Evolutionary conservation across 2,329 filamentous ascomycete genomes (phyloP).

Genomic region (Metarhizium sp.): DNA sequence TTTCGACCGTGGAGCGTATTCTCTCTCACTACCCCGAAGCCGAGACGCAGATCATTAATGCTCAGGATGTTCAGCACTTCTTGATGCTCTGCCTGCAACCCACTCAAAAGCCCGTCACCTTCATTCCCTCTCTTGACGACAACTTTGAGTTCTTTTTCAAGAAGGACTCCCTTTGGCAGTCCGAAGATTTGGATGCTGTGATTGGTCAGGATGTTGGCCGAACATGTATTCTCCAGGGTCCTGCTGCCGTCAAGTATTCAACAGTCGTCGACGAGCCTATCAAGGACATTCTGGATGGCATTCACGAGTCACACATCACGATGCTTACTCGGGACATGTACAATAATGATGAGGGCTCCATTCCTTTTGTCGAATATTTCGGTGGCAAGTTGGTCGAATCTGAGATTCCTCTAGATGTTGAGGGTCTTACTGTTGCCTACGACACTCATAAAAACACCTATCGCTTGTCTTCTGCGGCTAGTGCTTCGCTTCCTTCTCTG

Average conservation of each 20-base stretch:
- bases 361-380: conserved; percentile 90
- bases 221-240: conserved; percentile 93
- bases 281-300: conserved; percentile 84
- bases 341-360: conserved; percentile 56
- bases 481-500: conserved; percentile 63
- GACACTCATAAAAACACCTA: conserved; percentile 74
- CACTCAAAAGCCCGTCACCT: conserved; percentile 92
- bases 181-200: conserved; percentile 91
- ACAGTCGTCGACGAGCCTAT: conserved; percentile 87
- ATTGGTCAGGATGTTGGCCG: conserved; percentile 92
- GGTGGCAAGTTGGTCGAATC: conserved; percentile 74
- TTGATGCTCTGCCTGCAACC: conserved; percentile 83
- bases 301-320: conserved; percentile 82
- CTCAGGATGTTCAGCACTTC: conserved; percentile 97
- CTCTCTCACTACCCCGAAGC: conserved; percentile 78
- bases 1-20: conserved; percentile 66
- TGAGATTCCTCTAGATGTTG: conserved; percentile 66
- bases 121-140: conserved; percentile 89
- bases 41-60: conserved; percentile 87
- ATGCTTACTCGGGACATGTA: conserved; percentile 75
- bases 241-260: conserved; percentile 84
- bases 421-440: conserved; percentile 76
- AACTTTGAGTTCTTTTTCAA: conserved; percentile 99
- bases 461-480: conserved; percentile 67
- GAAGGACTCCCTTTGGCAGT: conserved; percentile 99